Evolutionary conservation across 768 basidiomycete species (phyloP).

Genomic region (Russula sp.): DNA sequence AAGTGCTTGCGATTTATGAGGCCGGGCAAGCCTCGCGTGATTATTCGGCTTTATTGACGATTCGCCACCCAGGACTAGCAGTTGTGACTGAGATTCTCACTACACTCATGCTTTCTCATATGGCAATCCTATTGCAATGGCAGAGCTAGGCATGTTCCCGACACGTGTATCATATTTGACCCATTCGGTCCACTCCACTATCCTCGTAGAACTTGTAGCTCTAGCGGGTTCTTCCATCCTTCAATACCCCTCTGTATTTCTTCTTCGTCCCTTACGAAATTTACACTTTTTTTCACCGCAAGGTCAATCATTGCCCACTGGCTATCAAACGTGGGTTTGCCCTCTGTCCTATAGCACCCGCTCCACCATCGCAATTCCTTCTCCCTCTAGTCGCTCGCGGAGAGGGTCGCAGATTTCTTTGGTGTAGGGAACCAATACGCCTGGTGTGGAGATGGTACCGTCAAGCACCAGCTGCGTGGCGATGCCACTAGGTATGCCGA

Average conservation of each 20-base stretch:
- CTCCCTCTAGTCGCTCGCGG: slow-evolving; percentile 55
- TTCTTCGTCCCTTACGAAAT: not conserved
- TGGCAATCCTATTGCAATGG: slow-evolving; percentile 59
- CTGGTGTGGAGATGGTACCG: slow-evolving; percentile 68
- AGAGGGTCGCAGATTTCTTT: slow-evolving; percentile 79
- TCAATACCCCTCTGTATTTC: slow-evolving; percentile 5
- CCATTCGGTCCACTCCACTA: not conserved
- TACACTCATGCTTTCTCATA: slow-evolving; percentile 65
- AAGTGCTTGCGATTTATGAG: slow-evolving; percentile 59
- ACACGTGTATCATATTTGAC: not conserved
- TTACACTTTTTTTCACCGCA: not conserved
- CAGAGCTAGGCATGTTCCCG: not conserved
- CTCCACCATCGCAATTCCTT: slow-evolving; percentile 71
- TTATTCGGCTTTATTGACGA: slow-evolving; percentile 51
- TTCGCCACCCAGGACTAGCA: slow-evolving; percentile 50
- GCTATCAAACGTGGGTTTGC: not conserved
- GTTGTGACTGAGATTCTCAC: slow-evolving; percentile 73
- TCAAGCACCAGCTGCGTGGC: slow-evolving; percentile 89
- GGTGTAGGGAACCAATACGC: slow-evolving; percentile 81
- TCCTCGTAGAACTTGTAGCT: slow-evolving; percentile 2
- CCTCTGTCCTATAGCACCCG: slow-evolving; percentile 42
- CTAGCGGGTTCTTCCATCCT: slow-evolving; percentile 4
- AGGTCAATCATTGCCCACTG: not conserved
- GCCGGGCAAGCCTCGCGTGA: slow-evolving; percentile 47
- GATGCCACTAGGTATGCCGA: slow-evolving; percentile 91